Conservation (phyloP, 495 filamentous ascomycete genomes). For the Cairneyella variabilis region DNA sequence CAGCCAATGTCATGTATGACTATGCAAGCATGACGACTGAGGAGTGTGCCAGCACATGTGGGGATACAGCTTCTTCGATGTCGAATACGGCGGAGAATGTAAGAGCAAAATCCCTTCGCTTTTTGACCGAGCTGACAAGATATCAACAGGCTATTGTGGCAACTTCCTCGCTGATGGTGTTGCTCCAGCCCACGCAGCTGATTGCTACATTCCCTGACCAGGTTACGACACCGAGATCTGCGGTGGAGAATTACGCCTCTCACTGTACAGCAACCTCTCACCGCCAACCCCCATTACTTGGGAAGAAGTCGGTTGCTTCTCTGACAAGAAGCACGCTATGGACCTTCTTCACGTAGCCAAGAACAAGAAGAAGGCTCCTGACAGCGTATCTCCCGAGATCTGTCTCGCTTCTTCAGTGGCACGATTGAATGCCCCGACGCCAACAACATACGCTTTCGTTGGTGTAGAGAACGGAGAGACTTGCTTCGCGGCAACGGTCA, state of each 20-base stretch:
- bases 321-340: neutral
- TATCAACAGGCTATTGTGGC: neutral
- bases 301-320: neutral
- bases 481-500: neutral
- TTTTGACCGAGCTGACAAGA: neutral
- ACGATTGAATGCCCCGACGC: neutral
- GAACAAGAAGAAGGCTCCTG: neutral
- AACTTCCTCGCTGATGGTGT: neutral
- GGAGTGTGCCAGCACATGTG: neutral
- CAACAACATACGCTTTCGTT: neutral
- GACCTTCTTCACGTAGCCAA: neutral
- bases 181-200: neutral
- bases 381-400: neutral
- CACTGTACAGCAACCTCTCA: neutral
- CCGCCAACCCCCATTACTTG: neutral
- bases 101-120: neutral
- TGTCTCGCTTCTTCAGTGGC: neutral
- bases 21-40: neutral
- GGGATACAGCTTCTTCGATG: neutral
- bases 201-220: neutral
- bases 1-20: neutral
- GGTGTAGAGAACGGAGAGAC: neutral
- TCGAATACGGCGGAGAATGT: neutral
- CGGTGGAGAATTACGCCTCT: neutral
- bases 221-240: neutral